Base-by-base conservation (phyloP, 2,329 filamentous ascomycete species). In the Aspergillus sp. region DNA sequence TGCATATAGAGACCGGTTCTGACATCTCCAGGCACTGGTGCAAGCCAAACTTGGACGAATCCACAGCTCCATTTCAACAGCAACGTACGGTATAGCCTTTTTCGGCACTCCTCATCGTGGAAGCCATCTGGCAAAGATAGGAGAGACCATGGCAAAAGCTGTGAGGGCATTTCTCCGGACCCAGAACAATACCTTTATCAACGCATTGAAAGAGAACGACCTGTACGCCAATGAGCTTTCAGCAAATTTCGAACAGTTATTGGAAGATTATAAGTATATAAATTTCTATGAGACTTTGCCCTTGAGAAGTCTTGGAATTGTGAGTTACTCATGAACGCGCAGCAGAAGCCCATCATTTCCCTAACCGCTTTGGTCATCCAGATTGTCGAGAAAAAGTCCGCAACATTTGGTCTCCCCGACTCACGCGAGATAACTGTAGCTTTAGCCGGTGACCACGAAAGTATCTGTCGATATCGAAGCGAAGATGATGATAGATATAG, bases 41-140 rank as follows among this genome's bases (percentile, higher is more conserved):
- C 61, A 63, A 54, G 59, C 59, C 38, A 62, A 58, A 53, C 56
- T 62, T 17, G 56, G 58, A 22, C 53, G 48, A 1, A 56, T 9
- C 12, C 65, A 61, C 45, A n/a, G 17, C 11, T 60, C 58, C 13
- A 64, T 66, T 38, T 48, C 50, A n/a, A 55, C 32, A 11, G 57
- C 64, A 32, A 64, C 63, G 1, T 62, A 57, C 24, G 62, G 65
- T 13, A 53, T 68, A 22, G 59, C 54, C 8, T 69, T 68, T 49
- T 66, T 69, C 12, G 65, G 66, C 9, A 69, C 66, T 1, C 66
- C 66, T 26, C 66, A 69, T 53, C 61, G 58, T 48, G 66, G 66
- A 8, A 60, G 61, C 22, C 52, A 64, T 34, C 42, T 61, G 26
- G 66, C 59, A 11, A 52, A 55, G 9, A 36, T 62, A 4, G 59